Conservation (phyloP, 2,329 filamentous ascomycete species). For the Aureobasidium uvarum region DNA sequence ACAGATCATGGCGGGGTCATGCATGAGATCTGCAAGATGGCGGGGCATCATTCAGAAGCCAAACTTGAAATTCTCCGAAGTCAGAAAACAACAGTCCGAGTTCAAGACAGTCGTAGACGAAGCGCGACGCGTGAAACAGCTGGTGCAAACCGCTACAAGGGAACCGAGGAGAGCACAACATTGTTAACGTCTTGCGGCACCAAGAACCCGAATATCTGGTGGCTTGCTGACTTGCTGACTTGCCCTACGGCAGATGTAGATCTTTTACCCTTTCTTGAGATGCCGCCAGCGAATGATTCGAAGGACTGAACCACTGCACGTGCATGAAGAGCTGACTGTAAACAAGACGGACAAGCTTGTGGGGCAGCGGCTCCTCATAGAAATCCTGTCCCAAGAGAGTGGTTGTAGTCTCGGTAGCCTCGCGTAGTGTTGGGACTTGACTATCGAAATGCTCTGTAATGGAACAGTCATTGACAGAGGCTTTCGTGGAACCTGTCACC, state of each 20-base stretch:
- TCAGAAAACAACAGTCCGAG: background rate
- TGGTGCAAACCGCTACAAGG: background rate
- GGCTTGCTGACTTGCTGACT: no score
- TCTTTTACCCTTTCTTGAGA: slow-evolving; percentile 11
- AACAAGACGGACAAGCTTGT: background rate
- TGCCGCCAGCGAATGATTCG: background rate
- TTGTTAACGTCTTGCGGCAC: background rate
- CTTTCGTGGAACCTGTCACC: background rate
- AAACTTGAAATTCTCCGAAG: background rate
- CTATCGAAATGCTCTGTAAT: slow-evolving; percentile 1
- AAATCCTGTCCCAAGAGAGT: background rate
- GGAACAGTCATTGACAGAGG: background rate
- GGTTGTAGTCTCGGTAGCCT: background rate
- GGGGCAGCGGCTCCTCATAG: background rate
- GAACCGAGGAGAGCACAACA: background rate
- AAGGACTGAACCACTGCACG: background rate
- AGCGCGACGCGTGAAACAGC: background rate
- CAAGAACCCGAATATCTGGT: background rate
- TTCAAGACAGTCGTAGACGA: background rate
- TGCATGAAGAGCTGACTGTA: background rate
- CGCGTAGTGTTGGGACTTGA: background rate
- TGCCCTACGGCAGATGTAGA: background rate
- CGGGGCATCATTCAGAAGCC: background rate
- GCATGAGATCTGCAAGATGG: slow-evolving; percentile 1
- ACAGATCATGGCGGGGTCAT: slow-evolving; percentile 9